Evolutionary conservation across 106 monocot species (phyloP), one percentile per base, ranked within the genome.

Genomic region (Allium sativum): DNA sequence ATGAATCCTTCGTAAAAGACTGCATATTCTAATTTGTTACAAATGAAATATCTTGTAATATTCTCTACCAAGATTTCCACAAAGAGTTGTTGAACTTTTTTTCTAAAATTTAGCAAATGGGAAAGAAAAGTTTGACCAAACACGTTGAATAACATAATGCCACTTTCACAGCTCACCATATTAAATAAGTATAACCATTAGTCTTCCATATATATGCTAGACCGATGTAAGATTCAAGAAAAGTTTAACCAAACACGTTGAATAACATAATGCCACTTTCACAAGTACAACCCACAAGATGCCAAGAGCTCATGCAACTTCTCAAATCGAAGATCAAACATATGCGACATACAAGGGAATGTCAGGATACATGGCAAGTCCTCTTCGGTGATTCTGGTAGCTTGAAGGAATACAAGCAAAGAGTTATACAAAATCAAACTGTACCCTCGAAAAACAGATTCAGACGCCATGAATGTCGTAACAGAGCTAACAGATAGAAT

Each of bases 391-490:
- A n/a, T 74, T 7, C 71, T 52, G 1, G 43, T 66, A 10, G 59
- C 45, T 53, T 60, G 55, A n/a, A 11, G 9, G 6, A 11, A 44
- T 12, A 45, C 44, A 59, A 42, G 15, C 40, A 52, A 83, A 16
- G 79, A 72, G 18, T 60, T 74, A 48, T 81, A 78, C 73, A 62
- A 41, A 47, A 75, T 94, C 10, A 83, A 57, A 42, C 89, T 85
- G 7, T 74, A 89, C 22, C 66, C 93, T 47, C 66, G 93, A 5
- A 94, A 89, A 50, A 61, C 69, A 20, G 93, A 89, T 48, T 21
- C 18, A 0, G 16, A 16, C 2, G 56, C 66, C 3, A 78, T 76
- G 76, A 9, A 72, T 6, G 22, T 53, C 6, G 65, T 86, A 21
- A 66, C 44, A 14, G 70, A 78, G 58, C n/a, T 75, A 3, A 17